Evolutionary conservation across 495 filamentous ascomycete genomes (phyloP), one percentile per base, ranked within the genome.

Genomic region (Aspergillus heteromorphus): DNA sequence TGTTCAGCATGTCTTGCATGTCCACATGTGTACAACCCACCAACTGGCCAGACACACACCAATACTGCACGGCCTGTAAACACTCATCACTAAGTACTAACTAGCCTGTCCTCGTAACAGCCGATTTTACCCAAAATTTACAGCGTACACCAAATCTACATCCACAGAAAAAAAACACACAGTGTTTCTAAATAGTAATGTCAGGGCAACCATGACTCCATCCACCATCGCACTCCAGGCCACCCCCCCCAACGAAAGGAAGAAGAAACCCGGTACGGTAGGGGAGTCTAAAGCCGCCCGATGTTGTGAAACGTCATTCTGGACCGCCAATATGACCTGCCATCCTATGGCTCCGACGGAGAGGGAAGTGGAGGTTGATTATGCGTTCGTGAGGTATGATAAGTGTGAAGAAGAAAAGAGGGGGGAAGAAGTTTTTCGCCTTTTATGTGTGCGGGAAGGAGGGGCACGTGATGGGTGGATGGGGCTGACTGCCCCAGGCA

Each of bases 281-380:
- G 65, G 62, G 58, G 45, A 73, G 68, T 58, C 65, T 57, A 69
- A 69, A 64, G 61, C 6, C 29, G 59, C 50, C 55, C 59, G 50
- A 21, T 42, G 40, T 38, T 47, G 48, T 19, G 40, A 40, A 49
- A 45, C 18, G 54, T 74, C 66, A 60, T 57, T 78, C 72, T 78
- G 60, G 75, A 74, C 70, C 75, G 75, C 75, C 75, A 78, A 78
- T 78, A 78, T 78, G 75, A 78, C 75, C 75, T 65, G 62, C 73
- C 70, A 78, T 73, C 70, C 72, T 72, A 72, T 76, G 60, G 59
- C 45, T 38, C 34, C 43, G 38, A 36, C 36, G 48, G 34, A 51
- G 31, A 59, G 25, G 45, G 52, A 65, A 71, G 60, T 76, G 75
- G 70, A 73, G 75, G 75, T 78, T 78, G 75, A 78, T 78, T 78